phyloP scores from a whole-genome alignment of 176 grass and related monocot genomes.

The Coix lacrymajobi region DNA sequence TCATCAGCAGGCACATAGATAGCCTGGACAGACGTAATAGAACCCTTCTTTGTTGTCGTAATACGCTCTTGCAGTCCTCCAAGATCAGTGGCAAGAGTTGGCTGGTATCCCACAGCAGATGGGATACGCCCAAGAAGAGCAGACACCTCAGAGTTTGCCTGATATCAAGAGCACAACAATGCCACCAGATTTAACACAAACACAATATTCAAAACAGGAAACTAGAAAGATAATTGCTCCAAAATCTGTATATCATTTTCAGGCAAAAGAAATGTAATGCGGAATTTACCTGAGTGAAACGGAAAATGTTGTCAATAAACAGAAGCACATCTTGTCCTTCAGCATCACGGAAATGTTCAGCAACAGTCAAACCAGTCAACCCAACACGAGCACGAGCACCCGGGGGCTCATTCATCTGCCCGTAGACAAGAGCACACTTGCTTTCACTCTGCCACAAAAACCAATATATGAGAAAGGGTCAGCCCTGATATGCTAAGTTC shows the following conservation, averaged over 20 bases:
- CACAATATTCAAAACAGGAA: not conserved
- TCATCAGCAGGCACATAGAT: conserved; percentile 99
- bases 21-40: conserved; percentile 95
- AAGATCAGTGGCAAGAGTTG: conserved; percentile 95
- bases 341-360: conserved; percentile 94
- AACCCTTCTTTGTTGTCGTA: conserved; percentile 93
- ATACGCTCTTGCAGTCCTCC: conserved; percentile 92
- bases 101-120: conserved; percentile 97
- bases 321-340: conserved; percentile 96
- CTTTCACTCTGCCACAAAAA: conserved; percentile 59
- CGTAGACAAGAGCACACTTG: conserved; percentile 94
- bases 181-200: not conserved
- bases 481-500: not conserved
- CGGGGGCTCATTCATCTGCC: conserved; percentile 96
- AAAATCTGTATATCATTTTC: not conserved
- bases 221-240: not conserved
- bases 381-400: conserved; percentile 97
- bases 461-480: not conserved
- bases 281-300: conserved; percentile 77
- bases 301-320: conserved; percentile 99
- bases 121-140: conserved; percentile 95
- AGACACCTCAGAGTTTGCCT: conserved; percentile 98
- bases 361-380: conserved; percentile 86
- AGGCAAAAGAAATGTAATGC: not conserved
- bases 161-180: not conserved